Percentiles rank a stretch among this genome's conserved stretches.
Conservation (phyloP, 768 basidiomycete species). For the Lactarius quietus region DNA sequence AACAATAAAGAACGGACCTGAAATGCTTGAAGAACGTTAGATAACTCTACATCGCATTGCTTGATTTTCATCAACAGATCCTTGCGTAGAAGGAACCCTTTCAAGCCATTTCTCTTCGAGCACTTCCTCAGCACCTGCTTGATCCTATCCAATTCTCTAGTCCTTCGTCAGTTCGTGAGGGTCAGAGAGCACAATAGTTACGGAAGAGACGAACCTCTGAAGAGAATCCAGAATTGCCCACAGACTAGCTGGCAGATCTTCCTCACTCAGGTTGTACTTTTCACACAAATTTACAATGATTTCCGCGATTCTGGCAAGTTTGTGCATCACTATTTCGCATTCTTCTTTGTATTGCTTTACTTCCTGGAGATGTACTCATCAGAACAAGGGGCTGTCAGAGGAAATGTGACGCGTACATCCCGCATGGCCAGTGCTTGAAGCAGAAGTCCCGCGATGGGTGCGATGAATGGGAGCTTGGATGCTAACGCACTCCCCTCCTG, state of each 20-base stretch:
- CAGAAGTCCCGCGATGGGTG: not conserved
- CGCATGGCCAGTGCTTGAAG: not conserved
- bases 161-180: not conserved
- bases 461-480: not conserved
- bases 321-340: not conserved
- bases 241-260: not conserved
- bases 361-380: not conserved
- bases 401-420: not conserved
- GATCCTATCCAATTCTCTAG: not conserved
- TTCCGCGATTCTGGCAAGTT: not conserved
- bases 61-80: not conserved
- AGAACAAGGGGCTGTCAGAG: not conserved
- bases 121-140: not conserved
- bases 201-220: not conserved
- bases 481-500: not conserved
- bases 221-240: not conserved
- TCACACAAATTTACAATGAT: not conserved
- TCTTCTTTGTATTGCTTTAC: not conserved
- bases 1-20: not conserved
- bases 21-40: not conserved
- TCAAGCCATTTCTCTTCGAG: not conserved
- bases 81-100: not conserved
- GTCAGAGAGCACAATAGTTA: not conserved
- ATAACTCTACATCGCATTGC: not conserved
- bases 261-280: not conserved